A percentile compares a stretch with the other conserved stretches of the same genome.
Conservation (phyloP, 1,284 basidiomycete species). For the Quambalaria eucalypti region DNA sequence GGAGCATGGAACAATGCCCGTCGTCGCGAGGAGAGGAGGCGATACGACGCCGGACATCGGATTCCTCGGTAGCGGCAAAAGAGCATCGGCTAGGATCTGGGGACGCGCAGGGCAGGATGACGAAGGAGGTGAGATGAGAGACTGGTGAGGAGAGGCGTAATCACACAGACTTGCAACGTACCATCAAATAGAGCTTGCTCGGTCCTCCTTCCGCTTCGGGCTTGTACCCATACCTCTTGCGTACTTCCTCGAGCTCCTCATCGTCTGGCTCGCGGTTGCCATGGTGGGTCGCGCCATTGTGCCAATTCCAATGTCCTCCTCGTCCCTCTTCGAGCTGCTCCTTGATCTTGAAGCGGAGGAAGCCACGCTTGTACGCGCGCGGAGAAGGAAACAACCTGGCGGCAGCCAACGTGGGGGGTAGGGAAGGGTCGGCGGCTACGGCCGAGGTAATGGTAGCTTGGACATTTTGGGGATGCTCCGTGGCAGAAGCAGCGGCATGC, state of each 20-base stretch:
- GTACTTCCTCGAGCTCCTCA: conserved; percentile 30
- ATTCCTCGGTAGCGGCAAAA: conserved; percentile 27
- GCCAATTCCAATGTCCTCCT: conserved; percentile 40
- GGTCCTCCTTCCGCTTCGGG: conserved; percentile 26
- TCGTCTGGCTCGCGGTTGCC: conserved; percentile 34
- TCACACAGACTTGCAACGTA: conserved; percentile 6
- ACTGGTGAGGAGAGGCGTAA: not conserved
- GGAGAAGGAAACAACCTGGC: conserved; percentile 29
- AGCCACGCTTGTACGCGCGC: conserved; percentile 23
- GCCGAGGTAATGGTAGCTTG: conserved; percentile 40
- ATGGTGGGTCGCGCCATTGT: conserved; percentile 34
- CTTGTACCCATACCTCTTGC: conserved; percentile 33
- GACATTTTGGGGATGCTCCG: conserved; percentile 12
- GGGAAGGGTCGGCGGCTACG: conserved; percentile 28
- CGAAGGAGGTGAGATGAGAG: not conserved
- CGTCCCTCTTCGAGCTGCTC: conserved; percentile 34
- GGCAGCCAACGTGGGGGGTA: conserved; percentile 26
- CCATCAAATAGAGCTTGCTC: conserved; percentile 36
- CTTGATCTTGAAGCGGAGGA: conserved; percentile 38
- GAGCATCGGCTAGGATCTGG: conserved; percentile 37
- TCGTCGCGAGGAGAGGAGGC: conserved; percentile 40
- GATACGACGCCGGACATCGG: conserved; percentile 43
- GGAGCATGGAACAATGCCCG: conserved; percentile 40
- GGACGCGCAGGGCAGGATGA: not conserved
- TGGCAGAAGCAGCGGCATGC: not conserved